A percentile compares a stretch with the other conserved stretches of the same genome.
phyloP scores from a whole-genome alignment of 2,329 filamentous ascomycete species.

The Neofusicoccum sp. region DNA sequence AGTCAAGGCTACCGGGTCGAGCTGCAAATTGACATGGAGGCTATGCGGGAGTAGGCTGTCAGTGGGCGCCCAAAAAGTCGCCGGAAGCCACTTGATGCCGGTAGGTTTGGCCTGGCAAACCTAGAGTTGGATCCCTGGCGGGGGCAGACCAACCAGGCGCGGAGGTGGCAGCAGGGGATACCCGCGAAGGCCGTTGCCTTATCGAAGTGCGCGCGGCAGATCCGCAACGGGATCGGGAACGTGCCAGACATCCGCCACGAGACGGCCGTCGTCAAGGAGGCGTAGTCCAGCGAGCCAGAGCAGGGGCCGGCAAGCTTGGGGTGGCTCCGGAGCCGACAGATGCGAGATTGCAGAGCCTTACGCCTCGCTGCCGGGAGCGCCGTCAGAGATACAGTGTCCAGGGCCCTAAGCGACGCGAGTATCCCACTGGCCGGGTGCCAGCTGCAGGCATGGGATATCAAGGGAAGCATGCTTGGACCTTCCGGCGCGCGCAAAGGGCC shows the following conservation, averaged over 20 bases:
- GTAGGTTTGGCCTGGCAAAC: constrained; percentile 8
- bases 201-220: constrained; percentile 4
- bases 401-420: no score
- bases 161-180: background rate
- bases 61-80: background rate
- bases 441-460: background rate
- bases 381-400: no score
- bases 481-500: background rate
- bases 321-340: background rate
- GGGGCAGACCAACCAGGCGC: background rate
- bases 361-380: no score
- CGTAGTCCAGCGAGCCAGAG: background rate
- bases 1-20: background rate
- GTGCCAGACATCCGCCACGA: background rate
- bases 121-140: constrained; percentile 5
- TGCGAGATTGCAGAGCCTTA: no score
- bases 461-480: background rate
- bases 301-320: background rate
- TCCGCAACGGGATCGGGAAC: constrained; percentile 8
- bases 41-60: background rate
- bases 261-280: background rate
- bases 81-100: constrained; percentile 4
- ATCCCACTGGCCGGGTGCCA: background rate
- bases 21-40: constrained; percentile 1
- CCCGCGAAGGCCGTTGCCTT: background rate